Evolutionary conservation across 202 grass and related monocot species (phyloP).

Genomic region (Carex arenaria): DNA sequence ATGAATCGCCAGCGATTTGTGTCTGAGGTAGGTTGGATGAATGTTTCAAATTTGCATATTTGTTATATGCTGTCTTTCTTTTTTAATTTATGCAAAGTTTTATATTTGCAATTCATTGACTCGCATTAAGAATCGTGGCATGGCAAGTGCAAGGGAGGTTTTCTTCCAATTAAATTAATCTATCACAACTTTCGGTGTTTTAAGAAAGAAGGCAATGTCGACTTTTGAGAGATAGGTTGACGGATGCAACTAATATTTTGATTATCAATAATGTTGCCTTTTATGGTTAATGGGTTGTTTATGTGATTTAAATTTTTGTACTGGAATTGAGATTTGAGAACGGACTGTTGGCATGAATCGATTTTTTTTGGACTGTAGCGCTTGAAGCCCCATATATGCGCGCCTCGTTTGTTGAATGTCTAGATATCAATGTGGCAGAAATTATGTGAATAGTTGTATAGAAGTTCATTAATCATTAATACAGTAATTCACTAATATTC

Average conservation of each 20-base stretch:
- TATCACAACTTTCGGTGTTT: not conserved
- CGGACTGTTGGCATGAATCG: not conserved
- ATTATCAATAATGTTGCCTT: conserved; percentile 5
- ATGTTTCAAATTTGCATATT: not conserved
- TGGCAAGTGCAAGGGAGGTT: not conserved
- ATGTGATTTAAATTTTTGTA: not conserved
- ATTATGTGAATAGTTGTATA: not conserved
- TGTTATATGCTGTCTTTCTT: not conserved
- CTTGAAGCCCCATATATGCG: not conserved
- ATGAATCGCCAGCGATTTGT: conserved; percentile 32
- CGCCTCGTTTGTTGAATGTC: conserved; percentile 12
- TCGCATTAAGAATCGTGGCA: not conserved
- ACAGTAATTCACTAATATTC: not conserved
- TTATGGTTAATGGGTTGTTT: conserved; percentile 5
- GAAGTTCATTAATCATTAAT: not conserved
- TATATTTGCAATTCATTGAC: not conserved
- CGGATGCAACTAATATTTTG: not conserved
- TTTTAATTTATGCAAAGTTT: not conserved
- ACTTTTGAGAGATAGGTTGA: not conserved
- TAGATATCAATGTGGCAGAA: not conserved
- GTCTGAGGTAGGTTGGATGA: conserved; percentile 45
- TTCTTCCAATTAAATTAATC: not conserved
- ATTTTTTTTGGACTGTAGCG: conserved; percentile 1
- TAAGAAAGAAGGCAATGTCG: not conserved
- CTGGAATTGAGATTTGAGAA: not conserved